These are phyloP conservation scores for Barnettozyma sucrosica DNA, from an alignment of 805 yeast genomes.

Conservation along the genomic window DNA sequence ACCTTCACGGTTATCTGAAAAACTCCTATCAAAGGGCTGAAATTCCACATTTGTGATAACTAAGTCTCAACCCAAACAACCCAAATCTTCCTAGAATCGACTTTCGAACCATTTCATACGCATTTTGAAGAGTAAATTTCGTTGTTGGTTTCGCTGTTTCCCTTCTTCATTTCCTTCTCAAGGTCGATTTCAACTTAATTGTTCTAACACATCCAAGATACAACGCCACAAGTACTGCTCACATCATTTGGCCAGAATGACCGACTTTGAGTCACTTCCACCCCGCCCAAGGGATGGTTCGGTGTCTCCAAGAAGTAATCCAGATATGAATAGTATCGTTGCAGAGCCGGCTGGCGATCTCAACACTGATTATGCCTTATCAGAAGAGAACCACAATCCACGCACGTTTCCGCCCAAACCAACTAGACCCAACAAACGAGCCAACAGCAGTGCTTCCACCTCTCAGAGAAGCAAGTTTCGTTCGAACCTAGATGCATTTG, in stretches of 20 bases:
- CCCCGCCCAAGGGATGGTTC: not conserved
- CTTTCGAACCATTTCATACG: not conserved
- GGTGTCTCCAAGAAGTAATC: not conserved
- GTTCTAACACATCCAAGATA: not conserved
- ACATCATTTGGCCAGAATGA: not conserved
- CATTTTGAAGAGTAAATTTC: no score
- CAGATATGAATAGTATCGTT: not conserved
- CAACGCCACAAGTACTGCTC: not conserved
- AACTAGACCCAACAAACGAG: slow-evolving; percentile 18
- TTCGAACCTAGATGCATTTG: slow-evolving; percentile 14
- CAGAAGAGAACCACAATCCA: slow-evolving; percentile 3
- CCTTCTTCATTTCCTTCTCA: not conserved
- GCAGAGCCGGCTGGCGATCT: not conserved
- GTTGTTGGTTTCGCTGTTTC: not conserved
- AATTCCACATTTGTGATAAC: not conserved
- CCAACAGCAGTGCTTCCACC: slow-evolving; percentile 17
- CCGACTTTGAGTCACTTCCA: not conserved
- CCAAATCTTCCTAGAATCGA: not conserved
- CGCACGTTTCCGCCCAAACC: slow-evolving; percentile 5
- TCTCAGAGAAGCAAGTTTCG: slow-evolving; percentile 24
- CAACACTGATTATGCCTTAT: not conserved
- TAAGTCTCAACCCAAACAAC: not conserved
- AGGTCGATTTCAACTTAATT: not conserved
- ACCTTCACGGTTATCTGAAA: no score
- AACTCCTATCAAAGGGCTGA: not conserved